Evolutionary conservation across 2,329 filamentous ascomycete species (phyloP).

Genomic region (Penicillium psychrosexuale): DNA sequence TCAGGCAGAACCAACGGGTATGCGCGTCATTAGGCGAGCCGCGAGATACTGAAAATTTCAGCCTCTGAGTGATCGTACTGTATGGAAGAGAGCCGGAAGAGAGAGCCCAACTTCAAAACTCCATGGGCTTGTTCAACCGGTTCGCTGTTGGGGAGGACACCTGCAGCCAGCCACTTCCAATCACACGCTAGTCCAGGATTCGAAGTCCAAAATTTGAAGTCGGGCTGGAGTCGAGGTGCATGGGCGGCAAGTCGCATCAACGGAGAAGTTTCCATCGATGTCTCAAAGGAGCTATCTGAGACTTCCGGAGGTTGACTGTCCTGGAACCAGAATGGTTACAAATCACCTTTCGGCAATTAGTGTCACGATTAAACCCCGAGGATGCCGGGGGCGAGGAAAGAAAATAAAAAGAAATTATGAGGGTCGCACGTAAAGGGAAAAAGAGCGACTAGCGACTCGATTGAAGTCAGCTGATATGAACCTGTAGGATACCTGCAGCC

Average conservation of each 20-base stretch:
- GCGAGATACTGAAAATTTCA: neutral
- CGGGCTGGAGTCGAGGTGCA: constrained; percentile 14
- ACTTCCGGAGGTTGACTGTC: neutral
- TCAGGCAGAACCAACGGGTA: neutral
- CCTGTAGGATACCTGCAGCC: constrained; percentile 16
- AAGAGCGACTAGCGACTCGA: neutral
- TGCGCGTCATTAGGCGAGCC: neutral
- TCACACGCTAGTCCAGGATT: constrained; percentile 27
- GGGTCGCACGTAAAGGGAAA: neutral
- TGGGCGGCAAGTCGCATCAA: constrained; percentile 9
- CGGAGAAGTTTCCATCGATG: constrained; percentile 4
- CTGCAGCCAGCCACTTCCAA: constrained; percentile 31
- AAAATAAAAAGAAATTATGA: neutral
- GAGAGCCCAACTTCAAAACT: neutral
- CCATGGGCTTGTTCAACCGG: neutral
- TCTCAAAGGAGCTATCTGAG: constrained; percentile 9
- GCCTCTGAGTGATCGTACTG: neutral
- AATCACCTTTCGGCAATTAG: neutral
- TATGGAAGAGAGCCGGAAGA: neutral
- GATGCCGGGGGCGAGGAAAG: neutral
- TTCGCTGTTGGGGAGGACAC: neutral
- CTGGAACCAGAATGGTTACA: neutral
- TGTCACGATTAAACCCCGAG: constrained; percentile 5
- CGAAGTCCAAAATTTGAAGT: constrained; percentile 17
- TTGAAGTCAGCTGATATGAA: constrained; percentile 21